Conservation (phyloP, 352 stramenopile species). For the Phytophthora hibernalis region DNA sequence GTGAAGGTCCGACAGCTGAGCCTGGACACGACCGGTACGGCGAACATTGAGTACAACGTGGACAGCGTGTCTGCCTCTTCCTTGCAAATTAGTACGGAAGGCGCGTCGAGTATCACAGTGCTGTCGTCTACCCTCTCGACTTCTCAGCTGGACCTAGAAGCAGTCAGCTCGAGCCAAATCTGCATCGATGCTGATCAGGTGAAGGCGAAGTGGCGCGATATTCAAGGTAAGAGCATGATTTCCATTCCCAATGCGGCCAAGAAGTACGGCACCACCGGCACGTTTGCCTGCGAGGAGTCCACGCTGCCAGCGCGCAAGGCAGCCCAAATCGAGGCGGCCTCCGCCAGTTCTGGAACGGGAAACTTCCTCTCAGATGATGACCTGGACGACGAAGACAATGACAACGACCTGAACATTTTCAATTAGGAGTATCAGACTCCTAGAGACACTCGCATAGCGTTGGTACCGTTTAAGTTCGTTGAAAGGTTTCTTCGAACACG, state of each 20-base stretch:
- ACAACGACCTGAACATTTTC: not conserved
- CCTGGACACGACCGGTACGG: constrained; percentile 18
- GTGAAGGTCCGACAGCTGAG: constrained; percentile 25
- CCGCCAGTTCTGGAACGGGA: not conserved
- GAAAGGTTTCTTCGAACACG: too few species aligned
- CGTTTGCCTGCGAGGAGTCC: constrained; percentile 16
- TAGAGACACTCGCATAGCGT: too few species aligned
- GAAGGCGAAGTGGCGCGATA: not conserved
- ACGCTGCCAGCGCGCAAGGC: constrained; percentile 24
- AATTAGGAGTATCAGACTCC: too few species aligned
- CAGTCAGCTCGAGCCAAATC: not conserved
- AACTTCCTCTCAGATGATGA: constrained; percentile 1
- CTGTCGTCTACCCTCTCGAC: constrained; percentile 19
- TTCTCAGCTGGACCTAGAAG: constrained; percentile 24
- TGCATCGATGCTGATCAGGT: constrained; percentile 26
- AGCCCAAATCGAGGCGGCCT: constrained; percentile 8
- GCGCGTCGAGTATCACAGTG: constrained; percentile 20
- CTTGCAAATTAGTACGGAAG: constrained; percentile 19
- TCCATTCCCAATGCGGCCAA: constrained; percentile 30
- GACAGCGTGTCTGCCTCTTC: constrained; percentile 15
- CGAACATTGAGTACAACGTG: constrained; percentile 29
- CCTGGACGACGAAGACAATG: constrained; percentile 4
- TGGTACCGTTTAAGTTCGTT: too few species aligned
- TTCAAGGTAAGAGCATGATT: constrained; percentile 25
- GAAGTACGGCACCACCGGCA: constrained; percentile 31